Percentiles rank a stretch among this genome's conserved stretches.
Evolutionary conservation across 2,329 filamentous ascomycete species (phyloP).

Genomic region (Trichophyton schoenleinii): DNA sequence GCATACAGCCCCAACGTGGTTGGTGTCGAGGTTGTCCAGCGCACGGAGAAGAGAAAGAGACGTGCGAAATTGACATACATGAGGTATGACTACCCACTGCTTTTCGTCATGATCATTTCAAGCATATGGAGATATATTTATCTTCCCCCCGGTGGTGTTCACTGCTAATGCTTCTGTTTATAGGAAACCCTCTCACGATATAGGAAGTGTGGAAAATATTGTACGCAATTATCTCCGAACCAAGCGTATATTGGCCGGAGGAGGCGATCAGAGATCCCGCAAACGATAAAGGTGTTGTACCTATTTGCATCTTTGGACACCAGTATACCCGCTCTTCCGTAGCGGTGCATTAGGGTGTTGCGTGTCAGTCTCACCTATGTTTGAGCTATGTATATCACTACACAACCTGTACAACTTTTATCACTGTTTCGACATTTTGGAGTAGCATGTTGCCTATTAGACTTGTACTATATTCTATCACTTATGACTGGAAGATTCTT

Average conservation of each 20-base stretch:
- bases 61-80: conserved; percentile 84
- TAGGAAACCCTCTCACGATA: conserved; percentile 67
- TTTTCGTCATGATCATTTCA: neutral
- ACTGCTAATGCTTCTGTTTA: conserved; percentile 1
- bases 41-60: conserved; percentile 69
- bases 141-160: neutral
- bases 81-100: conserved; percentile 38
- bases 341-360: neutral
- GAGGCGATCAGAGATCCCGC: conserved; percentile 7
- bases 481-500: neutral
- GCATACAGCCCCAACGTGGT: conserved; percentile 80
- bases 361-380: neutral
- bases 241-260: conserved; percentile 34
- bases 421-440: neutral
- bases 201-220: conserved; percentile 70
- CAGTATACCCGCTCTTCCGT: neutral
- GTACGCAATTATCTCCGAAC: conserved; percentile 54
- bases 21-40: conserved; percentile 87
- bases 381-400: neutral
- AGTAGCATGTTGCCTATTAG: neutral
- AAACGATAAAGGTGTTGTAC: neutral
- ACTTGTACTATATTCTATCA: conserved; percentile 1
- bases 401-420: neutral
- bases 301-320: neutral
- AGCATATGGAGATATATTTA: neutral